A percentile compares a stretch with the other conserved stretches of the same genome.
Conservation (phyloP, 106 monocot species). For the Narthecium ossifragum region DNA sequence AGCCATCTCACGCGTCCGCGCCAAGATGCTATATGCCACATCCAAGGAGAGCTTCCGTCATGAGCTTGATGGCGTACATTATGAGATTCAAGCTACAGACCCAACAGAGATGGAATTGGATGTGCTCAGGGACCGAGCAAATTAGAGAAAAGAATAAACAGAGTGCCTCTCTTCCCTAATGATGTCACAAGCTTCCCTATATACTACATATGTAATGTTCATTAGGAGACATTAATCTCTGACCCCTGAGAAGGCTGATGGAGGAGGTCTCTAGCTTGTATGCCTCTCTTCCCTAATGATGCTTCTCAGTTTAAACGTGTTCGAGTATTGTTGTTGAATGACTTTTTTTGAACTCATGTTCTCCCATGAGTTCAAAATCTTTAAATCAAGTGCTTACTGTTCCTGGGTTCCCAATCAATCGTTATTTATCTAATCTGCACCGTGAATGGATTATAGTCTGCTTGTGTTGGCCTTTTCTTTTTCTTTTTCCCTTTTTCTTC, state of each 20-base stretch:
- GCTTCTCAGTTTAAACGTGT: not conserved
- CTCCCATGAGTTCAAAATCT: too few relatives aligned
- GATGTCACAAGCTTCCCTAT: not conserved
- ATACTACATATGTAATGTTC: not conserved
- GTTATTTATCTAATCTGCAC: too few relatives aligned
- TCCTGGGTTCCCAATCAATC: too few relatives aligned
- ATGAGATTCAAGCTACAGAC: constrained; percentile 26
- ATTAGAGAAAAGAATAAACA: too few relatives aligned
- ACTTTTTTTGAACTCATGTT: too few relatives aligned
- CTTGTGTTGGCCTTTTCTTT: too few relatives aligned
- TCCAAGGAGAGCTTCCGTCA: constrained; percentile 17
- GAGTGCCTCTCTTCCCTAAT: not conserved
- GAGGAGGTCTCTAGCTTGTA: not conserved
- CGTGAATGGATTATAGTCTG: too few relatives aligned
- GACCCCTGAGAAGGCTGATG: constrained; percentile 6
- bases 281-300: constrained; percentile 4
- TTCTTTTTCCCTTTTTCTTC: too few relatives aligned
- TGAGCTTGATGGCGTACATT: constrained; percentile 24
- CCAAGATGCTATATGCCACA: constrained; percentile 28
- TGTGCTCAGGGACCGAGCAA: constrained; percentile 20
- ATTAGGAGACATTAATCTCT: not conserved
- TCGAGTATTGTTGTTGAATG: too few relatives aligned
- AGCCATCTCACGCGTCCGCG: constrained; percentile 16
- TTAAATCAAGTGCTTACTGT: too few relatives aligned
- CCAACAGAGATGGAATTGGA: constrained; percentile 20